These are phyloP conservation scores for Pecoramyces ruminantium DNA, from an alignment of 192 early-diverging fungal genomes.

Conservation along the genomic window DNA sequence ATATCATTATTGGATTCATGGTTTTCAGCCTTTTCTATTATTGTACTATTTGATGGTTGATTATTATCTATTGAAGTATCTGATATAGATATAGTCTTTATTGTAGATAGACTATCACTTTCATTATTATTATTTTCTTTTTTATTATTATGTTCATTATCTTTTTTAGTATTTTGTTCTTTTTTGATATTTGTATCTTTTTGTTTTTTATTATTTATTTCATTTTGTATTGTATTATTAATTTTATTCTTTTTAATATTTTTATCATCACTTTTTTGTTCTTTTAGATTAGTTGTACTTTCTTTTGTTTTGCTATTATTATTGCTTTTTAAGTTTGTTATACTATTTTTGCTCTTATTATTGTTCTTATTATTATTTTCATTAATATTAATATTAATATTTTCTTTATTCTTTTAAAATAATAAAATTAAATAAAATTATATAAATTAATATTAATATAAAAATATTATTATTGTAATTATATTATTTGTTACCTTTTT, in stretches of 20 bases:
- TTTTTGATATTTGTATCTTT: no score
- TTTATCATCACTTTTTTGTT: no score
- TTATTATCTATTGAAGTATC: not conserved
- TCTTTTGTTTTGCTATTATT: not conserved
- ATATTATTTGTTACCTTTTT: not conserved
- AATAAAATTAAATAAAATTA: no score
- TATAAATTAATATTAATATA: no score
- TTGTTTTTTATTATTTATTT: no score
- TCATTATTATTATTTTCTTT: not conserved
- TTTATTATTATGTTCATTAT: not conserved
- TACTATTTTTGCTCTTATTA: not conserved
- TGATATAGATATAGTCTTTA: not conserved
- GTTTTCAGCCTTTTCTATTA: not conserved
- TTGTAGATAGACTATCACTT: not conserved
- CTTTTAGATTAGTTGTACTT: no score
- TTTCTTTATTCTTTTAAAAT: not conserved
- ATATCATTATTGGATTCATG: not conserved
- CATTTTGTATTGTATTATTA: no score
- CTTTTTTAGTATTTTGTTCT: not conserved
- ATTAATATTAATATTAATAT: not conserved
- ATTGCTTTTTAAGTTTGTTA: not conserved
- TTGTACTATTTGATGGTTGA: not conserved
- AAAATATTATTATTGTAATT: no score
- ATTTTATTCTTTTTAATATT: no score
- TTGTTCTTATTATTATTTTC: not conserved